A percentile compares a stretch with the other conserved stretches of the same genome.
These are phyloP conservation scores for Helianthus tuberosus DNA, from an alignment of 129 eudicot genomes.

Conservation along the genomic window DNA sequence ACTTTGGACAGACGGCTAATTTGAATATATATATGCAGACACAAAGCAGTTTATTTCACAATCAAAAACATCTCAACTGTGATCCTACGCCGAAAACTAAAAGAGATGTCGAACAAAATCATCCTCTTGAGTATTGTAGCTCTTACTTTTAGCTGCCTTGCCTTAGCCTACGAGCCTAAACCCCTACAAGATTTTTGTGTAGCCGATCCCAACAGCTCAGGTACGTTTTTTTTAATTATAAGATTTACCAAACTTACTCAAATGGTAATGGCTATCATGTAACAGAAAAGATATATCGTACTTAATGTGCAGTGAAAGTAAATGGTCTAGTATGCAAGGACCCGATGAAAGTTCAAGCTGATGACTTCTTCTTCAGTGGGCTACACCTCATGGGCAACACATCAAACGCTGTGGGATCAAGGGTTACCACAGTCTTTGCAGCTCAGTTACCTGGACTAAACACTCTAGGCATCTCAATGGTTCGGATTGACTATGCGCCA, in stretches of 20 bases:
- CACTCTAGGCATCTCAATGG: no score
- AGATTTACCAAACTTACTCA: neutral
- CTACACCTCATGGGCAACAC: constrained; percentile 1
- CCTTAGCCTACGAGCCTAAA: constrained; percentile 38
- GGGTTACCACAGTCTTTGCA: no score
- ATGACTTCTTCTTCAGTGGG: constrained; percentile 47
- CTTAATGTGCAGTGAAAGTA: constrained; percentile 31
- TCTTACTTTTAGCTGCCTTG: constrained; percentile 30
- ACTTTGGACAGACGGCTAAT: constrained; percentile 6
- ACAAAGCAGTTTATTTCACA: constrained; percentile 22
- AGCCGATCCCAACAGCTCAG: constrained; percentile 36
- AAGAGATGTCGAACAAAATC: constrained; percentile 14
- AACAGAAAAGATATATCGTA: neutral
- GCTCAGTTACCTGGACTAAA: no score
- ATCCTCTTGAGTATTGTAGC: constrained; percentile 12
- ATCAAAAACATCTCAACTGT: constrained; percentile 23
- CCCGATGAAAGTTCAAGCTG: constrained; percentile 37
- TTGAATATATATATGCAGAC: constrained; percentile 12
- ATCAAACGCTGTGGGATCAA: no score
- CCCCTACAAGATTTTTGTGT: constrained; percentile 54
- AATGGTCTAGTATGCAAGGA: constrained; percentile 47
- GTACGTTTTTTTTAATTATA: constrained; percentile 6
- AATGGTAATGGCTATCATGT: no score
- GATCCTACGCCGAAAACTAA: neutral
- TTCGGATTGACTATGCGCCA: no score